phyloP scores from a whole-genome alignment of 164 flowering plant species.

The Magnolia kwangsiensis region DNA sequence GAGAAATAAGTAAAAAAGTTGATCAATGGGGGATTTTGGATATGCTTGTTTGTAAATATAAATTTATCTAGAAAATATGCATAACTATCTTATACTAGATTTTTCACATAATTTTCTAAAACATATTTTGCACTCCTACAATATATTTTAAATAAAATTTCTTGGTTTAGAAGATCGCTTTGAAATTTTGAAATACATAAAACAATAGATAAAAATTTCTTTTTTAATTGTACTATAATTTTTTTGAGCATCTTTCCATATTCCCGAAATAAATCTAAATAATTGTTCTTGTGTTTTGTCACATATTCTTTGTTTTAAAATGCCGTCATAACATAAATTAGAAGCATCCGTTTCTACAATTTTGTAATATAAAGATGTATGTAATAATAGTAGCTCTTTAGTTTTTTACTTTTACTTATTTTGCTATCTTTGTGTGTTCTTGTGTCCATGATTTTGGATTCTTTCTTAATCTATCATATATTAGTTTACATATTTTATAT shows the following conservation, averaged over 20 bases:
- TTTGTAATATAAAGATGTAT: not conserved
- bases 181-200: not conserved
- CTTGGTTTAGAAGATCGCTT: not conserved
- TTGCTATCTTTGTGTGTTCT: not conserved
- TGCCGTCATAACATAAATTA: not conserved
- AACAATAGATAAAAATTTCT: not conserved
- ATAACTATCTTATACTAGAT: not conserved
- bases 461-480: constrained; percentile 2
- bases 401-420: not conserved
- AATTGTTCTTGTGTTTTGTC: not conserved
- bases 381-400: not conserved
- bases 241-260: not conserved
- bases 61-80: too few relatives aligned
- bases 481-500: not conserved
- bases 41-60: too few relatives aligned
- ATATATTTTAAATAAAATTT: not conserved
- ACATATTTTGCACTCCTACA: not conserved
- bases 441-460: not conserved
- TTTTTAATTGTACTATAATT: not conserved
- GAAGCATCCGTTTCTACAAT: not conserved
- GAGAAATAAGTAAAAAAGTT: too few relatives aligned
- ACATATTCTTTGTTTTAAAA: not conserved
- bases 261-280: not conserved
- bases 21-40: too few relatives aligned
- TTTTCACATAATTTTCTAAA: not conserved